Conservation (phyloP, 306 rosid genomes). For the Potentilla sterilis region DNA sequence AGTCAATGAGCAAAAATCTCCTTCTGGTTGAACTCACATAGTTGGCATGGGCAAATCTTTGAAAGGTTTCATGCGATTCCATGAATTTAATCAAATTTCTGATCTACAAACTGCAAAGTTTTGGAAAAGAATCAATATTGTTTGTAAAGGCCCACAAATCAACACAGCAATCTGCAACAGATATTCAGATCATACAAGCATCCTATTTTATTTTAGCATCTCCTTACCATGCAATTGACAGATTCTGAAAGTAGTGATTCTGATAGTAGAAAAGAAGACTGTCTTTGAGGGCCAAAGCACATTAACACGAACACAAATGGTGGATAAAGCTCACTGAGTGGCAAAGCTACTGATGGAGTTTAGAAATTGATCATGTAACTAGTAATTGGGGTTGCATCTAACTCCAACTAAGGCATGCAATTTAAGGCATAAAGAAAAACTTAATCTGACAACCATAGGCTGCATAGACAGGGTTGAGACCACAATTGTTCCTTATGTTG, state of each 20-base stretch:
- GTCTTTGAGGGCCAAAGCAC: background rate
- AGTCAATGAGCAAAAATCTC: background rate
- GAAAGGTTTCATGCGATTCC: background rate
- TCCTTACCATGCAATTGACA: background rate
- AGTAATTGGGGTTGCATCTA: background rate
- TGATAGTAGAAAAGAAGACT: background rate
- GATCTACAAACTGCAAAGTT: background rate
- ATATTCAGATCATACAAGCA: background rate
- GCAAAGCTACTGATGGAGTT: background rate
- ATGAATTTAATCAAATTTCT: background rate
- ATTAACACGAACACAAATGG: background rate
- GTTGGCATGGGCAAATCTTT: background rate
- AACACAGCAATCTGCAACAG: background rate
- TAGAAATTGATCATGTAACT: background rate
- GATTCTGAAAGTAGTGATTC: background rate
- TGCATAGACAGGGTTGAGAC: background rate
- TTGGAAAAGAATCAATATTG: background rate
- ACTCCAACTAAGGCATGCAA: background rate
- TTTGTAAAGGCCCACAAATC: background rate
- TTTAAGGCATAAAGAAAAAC: background rate
- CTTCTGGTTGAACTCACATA: background rate
- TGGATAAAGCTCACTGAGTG: background rate
- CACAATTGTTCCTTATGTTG: background rate
- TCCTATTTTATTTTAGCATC: background rate
- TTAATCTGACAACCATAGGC: background rate